Conservation (phyloP, 202 grass and related monocot species). For the Panicum hallii region DNA sequence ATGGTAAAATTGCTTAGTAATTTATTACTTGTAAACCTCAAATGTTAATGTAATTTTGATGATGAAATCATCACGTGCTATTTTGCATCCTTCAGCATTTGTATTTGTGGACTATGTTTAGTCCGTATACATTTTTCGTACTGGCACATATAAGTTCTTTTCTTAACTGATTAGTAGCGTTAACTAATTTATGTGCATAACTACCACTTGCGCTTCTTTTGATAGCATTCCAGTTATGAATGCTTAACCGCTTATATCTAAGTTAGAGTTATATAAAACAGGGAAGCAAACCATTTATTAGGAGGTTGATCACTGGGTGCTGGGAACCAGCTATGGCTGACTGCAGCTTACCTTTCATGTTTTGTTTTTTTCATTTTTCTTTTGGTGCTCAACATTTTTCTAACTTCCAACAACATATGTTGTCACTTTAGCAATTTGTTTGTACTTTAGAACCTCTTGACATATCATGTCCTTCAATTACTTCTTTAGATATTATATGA, state of each 20-base stretch:
- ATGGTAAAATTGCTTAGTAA: slow-evolving; percentile 32
- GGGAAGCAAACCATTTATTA: not conserved
- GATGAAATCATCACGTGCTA: not conserved
- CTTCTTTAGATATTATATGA: slow-evolving; percentile 30
- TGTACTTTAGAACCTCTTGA: slow-evolving; percentile 6
- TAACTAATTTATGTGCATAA: slow-evolving; percentile 18
- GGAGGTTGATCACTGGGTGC: not conserved
- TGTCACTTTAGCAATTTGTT: slow-evolving; percentile 7
- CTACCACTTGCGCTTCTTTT: slow-evolving; percentile 13
- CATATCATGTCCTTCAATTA: slow-evolving; percentile 18
- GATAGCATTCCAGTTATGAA: not conserved
- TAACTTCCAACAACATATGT: not conserved
- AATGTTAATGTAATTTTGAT: slow-evolving; percentile 13
- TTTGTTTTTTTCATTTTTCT: not conserved
- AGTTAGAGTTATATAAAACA: not conserved
- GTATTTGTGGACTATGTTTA: slow-evolving; percentile 23
- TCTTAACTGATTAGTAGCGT: not conserved
- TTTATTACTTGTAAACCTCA: slow-evolving; percentile 8
- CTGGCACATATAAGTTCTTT: not conserved
- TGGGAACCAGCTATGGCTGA: not conserved
- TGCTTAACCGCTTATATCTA: slow-evolving; percentile 16
- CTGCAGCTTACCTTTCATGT: not conserved
- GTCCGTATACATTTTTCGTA: slow-evolving; percentile 18
- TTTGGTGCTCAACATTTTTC: not conserved
- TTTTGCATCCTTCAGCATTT: slow-evolving; percentile 40